phyloP scores from a whole-genome alignment of 345 rosid genomes.

The Anastatica hierochuntica region DNA sequence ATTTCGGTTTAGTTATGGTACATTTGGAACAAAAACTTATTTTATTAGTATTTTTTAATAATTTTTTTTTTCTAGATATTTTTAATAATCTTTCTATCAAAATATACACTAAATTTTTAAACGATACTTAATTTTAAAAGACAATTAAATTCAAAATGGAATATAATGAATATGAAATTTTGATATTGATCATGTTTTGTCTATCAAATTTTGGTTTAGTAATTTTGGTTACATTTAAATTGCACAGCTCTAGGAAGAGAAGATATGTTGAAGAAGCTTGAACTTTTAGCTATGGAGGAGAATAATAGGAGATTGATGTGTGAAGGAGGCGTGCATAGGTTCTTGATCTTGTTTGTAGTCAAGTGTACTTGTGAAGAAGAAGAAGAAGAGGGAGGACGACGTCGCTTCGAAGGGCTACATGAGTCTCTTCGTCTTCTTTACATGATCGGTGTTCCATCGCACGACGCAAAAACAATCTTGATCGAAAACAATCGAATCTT shows the following conservation, averaged over 20 bases:
- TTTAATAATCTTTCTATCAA: too few relatives aligned
- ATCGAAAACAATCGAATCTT: constrained; percentile 28
- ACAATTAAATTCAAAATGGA: too few relatives aligned
- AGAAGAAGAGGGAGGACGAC: constrained; percentile 2
- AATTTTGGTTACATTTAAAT: background rate
- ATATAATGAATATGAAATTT: background rate
- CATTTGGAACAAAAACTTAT: too few relatives aligned
- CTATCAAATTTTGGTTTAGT: background rate
- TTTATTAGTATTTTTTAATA: too few relatives aligned
- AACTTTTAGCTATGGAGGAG: constrained; percentile 38
- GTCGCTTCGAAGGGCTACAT: constrained; percentile 24
- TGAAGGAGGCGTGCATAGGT: constrained; percentile 39
- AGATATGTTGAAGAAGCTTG: constrained; percentile 32
- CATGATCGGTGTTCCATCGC: constrained; percentile 30
- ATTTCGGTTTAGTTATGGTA: too few relatives aligned
- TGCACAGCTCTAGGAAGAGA: constrained; percentile 10
- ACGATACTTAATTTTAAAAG: too few relatives aligned
- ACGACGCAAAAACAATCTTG: constrained; percentile 25
- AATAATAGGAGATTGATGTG: constrained; percentile 41
- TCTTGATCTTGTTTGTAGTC: constrained; percentile 28
- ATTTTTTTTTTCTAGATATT: too few relatives aligned
- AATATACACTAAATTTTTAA: too few relatives aligned
- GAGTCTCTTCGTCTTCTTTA: constrained; percentile 45
- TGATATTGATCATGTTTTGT: background rate
- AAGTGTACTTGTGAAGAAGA: constrained; percentile 16